phyloP scores from a whole-genome alignment of 1,139 yeast genomes.

The Suhomyces kunorum region DNA sequence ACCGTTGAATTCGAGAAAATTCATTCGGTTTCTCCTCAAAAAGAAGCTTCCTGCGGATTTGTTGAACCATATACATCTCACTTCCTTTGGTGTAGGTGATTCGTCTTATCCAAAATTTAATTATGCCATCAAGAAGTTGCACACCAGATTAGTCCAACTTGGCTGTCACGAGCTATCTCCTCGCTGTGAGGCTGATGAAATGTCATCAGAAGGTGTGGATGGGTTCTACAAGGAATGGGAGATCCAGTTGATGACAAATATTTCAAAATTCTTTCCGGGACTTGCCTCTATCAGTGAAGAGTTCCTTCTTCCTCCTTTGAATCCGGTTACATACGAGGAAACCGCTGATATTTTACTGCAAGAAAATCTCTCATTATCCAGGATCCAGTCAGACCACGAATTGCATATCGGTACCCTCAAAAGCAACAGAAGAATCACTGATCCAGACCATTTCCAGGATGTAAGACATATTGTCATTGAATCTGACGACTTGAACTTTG shows the following conservation, averaged over 20 bases:
- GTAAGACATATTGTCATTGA: constrained; percentile 64
- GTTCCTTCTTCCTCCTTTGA: constrained; percentile 47
- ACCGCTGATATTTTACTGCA: constrained; percentile 1
- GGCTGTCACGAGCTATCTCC: constrained; percentile 75
- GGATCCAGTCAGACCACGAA: constrained; percentile 6
- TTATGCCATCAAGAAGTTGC: constrained; percentile 81
- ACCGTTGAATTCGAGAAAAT: constrained; percentile 71
- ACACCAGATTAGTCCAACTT: constrained; percentile 71
- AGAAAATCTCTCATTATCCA: constrained; percentile 6
- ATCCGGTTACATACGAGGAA: constrained; percentile 21
- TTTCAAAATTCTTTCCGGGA: constrained; percentile 42
- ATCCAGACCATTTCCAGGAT: constrained; percentile 81
- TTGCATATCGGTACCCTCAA: constrained; percentile 43
- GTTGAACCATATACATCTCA: constrained; percentile 60
- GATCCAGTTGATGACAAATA: constrained; percentile 44
- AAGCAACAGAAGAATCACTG: constrained; percentile 61
- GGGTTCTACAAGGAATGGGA: constrained; percentile 79
- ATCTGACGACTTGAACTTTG: constrained; percentile 36
- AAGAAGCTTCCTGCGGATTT: constrained; percentile 66
- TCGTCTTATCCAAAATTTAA: constrained; percentile 87
- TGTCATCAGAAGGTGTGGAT: constrained; percentile 76
- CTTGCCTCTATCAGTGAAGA: constrained; percentile 38
- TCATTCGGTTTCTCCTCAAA: constrained; percentile 74
- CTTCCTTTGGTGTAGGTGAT: constrained; percentile 93
- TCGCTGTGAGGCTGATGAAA: constrained; percentile 90